Conservation (phyloP, 2,329 filamentous ascomycete genomes). For the Aschersonia sp. region DNA sequence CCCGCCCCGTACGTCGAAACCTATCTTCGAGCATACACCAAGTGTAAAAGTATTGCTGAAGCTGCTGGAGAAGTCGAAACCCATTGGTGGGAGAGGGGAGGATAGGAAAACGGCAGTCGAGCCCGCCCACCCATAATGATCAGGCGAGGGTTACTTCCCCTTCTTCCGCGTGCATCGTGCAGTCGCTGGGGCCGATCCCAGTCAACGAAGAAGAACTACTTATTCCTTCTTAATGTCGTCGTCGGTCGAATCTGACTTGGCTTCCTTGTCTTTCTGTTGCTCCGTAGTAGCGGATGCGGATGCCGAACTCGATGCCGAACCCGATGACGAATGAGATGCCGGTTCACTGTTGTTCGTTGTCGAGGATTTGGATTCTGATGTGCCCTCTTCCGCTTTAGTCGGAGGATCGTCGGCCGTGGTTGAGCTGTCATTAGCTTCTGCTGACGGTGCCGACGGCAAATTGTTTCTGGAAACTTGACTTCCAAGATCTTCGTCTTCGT, state of each 20-base stretch:
- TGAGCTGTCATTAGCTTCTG: constrained; percentile 5
- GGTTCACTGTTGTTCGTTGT: not conserved
- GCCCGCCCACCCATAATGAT: not conserved
- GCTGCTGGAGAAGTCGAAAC: not conserved
- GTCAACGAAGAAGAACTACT: constrained; percentile 11
- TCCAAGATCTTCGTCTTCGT: constrained; percentile 74
- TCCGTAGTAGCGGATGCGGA: not conserved
- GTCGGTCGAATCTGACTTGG: constrained; percentile 10
- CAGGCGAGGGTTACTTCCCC: not conserved
- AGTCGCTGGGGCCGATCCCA: not conserved
- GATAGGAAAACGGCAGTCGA: not conserved
- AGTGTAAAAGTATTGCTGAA: not conserved
- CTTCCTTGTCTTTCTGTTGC: constrained; percentile 11
- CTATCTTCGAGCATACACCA: not conserved
- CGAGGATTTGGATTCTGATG: constrained; percentile 5
- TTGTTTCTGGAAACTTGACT: constrained; percentile 61
- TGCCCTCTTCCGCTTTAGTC: constrained; percentile 5
- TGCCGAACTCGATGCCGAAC: not conserved
- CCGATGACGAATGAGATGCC: not conserved
- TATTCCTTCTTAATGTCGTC: constrained; percentile 22
- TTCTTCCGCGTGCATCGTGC: not conserved
- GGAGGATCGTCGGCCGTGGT: constrained; percentile 7
- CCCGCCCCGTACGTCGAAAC: not conserved
- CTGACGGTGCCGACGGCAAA: constrained; percentile 10
- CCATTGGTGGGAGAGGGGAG: not conserved